Evolutionary conservation across 2,329 filamentous ascomycete genomes (phyloP).

Genomic region (Ilyonectria sp.): DNA sequence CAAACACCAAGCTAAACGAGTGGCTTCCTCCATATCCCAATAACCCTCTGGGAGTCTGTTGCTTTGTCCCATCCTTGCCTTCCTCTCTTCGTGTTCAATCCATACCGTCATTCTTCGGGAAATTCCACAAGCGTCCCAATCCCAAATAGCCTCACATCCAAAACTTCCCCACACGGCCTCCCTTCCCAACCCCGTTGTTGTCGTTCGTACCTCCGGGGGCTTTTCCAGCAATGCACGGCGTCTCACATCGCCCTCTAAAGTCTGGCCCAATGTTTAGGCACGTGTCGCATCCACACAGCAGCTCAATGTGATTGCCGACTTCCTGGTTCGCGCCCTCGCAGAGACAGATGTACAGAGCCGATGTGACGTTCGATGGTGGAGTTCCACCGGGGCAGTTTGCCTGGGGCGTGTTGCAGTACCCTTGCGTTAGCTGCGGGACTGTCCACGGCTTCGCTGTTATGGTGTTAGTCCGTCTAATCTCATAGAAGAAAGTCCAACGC

Average conservation of each 20-base stretch:
- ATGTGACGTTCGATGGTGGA: constrained; percentile 50
- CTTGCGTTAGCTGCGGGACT: constrained; percentile 50
- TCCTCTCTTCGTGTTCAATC: background rate
- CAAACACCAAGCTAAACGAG: background rate
- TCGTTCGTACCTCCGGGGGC: background rate
- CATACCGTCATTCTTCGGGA: background rate
- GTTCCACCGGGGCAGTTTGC: constrained; percentile 51
- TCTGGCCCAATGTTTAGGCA: constrained; percentile 58
- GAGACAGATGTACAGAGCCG: constrained; percentile 58
- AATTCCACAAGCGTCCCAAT: background rate
- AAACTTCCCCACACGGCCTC: background rate
- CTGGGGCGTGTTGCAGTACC: constrained; percentile 57
- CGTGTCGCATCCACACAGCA: constrained; percentile 58
- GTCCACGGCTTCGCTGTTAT: constrained; percentile 53
- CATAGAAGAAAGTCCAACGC: constrained; percentile 9
- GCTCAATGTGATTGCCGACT: constrained; percentile 53
- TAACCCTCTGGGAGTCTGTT: background rate
- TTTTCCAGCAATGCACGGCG: constrained; percentile 51
- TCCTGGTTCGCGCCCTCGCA: constrained; percentile 53
- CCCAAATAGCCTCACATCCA: constrained; percentile 12
- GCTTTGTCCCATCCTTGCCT: background rate
- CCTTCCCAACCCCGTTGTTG: background rate
- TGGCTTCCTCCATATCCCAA: constrained; percentile 1
- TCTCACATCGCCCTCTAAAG: constrained; percentile 57
- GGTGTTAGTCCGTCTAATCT: background rate